phyloP scores from a whole-genome alignment of 495 filamentous ascomycete genomes.

The Antarctomyces pellizariae region DNA sequence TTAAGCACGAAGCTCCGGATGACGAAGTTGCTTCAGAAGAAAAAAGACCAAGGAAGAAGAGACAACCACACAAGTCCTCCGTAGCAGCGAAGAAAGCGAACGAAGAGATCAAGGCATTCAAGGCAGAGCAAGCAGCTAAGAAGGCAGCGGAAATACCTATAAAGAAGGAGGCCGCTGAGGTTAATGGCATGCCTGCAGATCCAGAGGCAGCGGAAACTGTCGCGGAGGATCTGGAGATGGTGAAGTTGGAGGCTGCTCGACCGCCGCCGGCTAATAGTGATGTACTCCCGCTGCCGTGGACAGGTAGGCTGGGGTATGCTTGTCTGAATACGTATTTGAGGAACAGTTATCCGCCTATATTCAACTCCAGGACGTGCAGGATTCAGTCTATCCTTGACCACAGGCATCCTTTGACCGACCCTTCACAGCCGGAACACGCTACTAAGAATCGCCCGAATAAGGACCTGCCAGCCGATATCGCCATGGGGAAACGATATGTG shows the following conservation, averaged over 20 bases:
- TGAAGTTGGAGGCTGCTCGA: conserved; percentile 7
- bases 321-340: conserved; percentile 89
- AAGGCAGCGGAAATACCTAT: conserved; percentile 9
- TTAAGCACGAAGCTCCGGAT: conserved; percentile 11
- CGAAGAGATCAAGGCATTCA: conserved; percentile 16
- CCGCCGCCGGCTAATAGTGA: conserved; percentile 63
- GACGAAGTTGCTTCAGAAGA: conserved; percentile 18
- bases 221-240: conserved; percentile 13
- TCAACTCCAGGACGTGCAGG: conserved; percentile 78
- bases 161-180: conserved; percentile 7
- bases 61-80: conserved; percentile 18
- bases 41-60: conserved; percentile 8
- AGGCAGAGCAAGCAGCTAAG: conserved; percentile 10
- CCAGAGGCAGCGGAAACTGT: conserved; percentile 19
- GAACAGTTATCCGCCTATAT: conserved; percentile 62
- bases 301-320: conserved; percentile 76
- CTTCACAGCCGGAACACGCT: conserved; percentile 49
- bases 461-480: conserved; percentile 33
- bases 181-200: conserved; percentile 6
- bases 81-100: conserved; percentile 17
- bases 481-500: conserved; percentile 42
- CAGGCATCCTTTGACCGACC: conserved; percentile 54
- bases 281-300: conserved; percentile 80
- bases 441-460: conserved; percentile 68
- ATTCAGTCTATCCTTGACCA: conserved; percentile 82